These are phyloP conservation scores for Ciborinia camelliae DNA, from an alignment of 2,329 filamentous ascomycete genomes.

Conservation along the genomic window DNA sequence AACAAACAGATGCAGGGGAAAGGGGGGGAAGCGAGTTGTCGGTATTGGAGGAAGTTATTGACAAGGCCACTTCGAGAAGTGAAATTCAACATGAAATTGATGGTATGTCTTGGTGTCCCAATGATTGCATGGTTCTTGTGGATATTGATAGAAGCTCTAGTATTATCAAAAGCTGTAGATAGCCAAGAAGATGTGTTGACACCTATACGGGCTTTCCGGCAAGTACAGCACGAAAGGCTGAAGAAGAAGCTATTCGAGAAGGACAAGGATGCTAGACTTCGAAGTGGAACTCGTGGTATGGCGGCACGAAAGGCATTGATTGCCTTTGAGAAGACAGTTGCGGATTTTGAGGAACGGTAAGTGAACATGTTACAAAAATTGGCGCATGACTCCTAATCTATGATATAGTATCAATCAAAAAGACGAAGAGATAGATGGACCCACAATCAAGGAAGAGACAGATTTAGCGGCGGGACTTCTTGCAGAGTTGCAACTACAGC, in stretches of 20 bases:
- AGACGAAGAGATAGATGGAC: conserved; percentile 54
- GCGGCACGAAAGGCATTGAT: conserved; percentile 73
- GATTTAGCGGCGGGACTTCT: conserved; percentile 68
- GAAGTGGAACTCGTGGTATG: conserved; percentile 72
- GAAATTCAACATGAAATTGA: conserved; percentile 59
- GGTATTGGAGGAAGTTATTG: conserved; percentile 67
- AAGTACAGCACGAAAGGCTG: conserved; percentile 59
- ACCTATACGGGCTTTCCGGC: conserved; percentile 58
- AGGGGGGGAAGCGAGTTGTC: conserved; percentile 38
- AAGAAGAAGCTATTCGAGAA: conserved; percentile 62
- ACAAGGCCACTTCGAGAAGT: conserved; percentile 54
- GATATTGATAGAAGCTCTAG: conserved; percentile 36
- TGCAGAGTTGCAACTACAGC: conserved; percentile 61
- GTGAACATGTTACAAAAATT: background rate
- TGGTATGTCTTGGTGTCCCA: conserved; percentile 41
- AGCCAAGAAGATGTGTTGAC: conserved; percentile 50
- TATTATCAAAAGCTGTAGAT: conserved; percentile 59
- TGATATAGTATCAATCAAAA: conserved; percentile 46
- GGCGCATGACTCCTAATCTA: background rate
- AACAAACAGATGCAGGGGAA: conserved; percentile 52
- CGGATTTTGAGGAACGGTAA: conserved; percentile 45
- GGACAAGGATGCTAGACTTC: conserved; percentile 68
- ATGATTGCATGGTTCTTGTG: background rate
- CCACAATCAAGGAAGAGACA: conserved; percentile 60
- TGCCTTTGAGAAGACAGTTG: conserved; percentile 63